Conservation (phyloP, 768 basidiomycete species). For the Podaxis sp. region DNA sequence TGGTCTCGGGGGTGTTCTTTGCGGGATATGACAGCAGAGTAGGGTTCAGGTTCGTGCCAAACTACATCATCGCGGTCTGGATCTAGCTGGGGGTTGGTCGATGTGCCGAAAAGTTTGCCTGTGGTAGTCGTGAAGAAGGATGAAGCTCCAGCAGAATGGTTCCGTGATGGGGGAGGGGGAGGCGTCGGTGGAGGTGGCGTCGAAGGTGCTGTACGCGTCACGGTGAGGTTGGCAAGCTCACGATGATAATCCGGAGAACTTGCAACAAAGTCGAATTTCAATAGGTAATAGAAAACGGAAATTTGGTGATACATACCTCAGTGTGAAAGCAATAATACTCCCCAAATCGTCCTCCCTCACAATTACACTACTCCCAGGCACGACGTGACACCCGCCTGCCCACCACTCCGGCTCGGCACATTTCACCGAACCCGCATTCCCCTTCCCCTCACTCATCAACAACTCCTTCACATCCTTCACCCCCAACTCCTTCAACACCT, state of each 20-base stretch:
- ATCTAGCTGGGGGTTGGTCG: constrained; percentile 40
- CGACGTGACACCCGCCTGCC: constrained; percentile 51
- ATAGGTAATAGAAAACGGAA: neutral
- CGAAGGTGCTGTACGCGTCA: constrained; percentile 21
- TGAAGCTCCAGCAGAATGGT: constrained; percentile 20
- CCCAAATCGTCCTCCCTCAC: constrained; percentile 73
- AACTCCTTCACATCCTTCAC: neutral
- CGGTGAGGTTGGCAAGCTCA: constrained; percentile 38
- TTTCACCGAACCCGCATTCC: neutral
- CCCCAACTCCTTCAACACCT: constrained; percentile 10
- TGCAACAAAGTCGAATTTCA: constrained; percentile 6
- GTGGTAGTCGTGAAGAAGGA: constrained; percentile 46
- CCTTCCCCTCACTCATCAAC: neutral
- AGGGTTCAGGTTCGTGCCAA: constrained; percentile 60
- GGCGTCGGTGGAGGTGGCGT: constrained; percentile 19
- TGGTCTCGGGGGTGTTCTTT: constrained; percentile 63
- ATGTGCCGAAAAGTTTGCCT: constrained; percentile 43
- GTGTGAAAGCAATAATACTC: constrained; percentile 72
- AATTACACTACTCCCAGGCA: constrained; percentile 64
- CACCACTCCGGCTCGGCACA: constrained; percentile 60
- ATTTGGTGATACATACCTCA: constrained; percentile 43
- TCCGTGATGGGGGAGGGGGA: constrained; percentile 17
- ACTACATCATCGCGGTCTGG: constrained; percentile 54
- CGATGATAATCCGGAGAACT: constrained; percentile 60
- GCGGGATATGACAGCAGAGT: constrained; percentile 54